Base-by-base conservation (phyloP, 768 basidiomycete species). In the Dictyophora rubrovolvata region DNA sequence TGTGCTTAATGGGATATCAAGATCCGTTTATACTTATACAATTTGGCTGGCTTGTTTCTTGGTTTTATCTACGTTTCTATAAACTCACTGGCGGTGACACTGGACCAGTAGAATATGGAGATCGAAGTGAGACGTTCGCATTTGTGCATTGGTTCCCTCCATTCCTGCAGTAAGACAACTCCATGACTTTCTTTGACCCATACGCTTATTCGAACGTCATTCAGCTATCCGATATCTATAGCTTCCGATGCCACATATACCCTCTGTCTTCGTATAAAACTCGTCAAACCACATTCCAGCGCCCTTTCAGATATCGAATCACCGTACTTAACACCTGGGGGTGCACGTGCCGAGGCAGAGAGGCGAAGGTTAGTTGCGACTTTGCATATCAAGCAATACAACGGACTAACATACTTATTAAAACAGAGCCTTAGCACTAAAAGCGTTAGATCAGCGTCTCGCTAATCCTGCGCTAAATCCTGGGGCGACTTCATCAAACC, bases 21-120 rank as follows among this genome's bases (percentile, higher is more conserved):
- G 86, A 84, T 59, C 93, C 92, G 16, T 95, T 84, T 76, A 91
- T 94, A 54, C 74, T 93, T 67, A 93, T 98, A 63, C 96, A 99
- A 68, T 99, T 97, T 69, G 96, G 95, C n/a, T 99, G 95, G 93
- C 87, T 96, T 59, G 89, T 93, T 8, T 81, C 88, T 34, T 99
- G 93, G 89, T 78, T 90, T 56, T 99, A 96, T 73, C 81, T 99
- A 35, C 85, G 96, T 37, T 98, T 99, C 77, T 93, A 97, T 78
- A 98, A 98, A 74, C 85, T 87, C 70, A 88, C 87, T 66, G 73
- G 79, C 4, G 77, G 76, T 35, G 89, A 92, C 59, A 69, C 79
- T 0, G 74, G 74, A 5, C 79, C 76, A n/a, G 80, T 83, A 4
- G 72, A 74, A 63, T 87, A 95, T 66, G 96, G 96, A 18, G 96